Evolutionary conservation across 306 rosid species (phyloP), one percentile per base, ranked within the genome.

Genomic region (Prosopis cineraria): DNA sequence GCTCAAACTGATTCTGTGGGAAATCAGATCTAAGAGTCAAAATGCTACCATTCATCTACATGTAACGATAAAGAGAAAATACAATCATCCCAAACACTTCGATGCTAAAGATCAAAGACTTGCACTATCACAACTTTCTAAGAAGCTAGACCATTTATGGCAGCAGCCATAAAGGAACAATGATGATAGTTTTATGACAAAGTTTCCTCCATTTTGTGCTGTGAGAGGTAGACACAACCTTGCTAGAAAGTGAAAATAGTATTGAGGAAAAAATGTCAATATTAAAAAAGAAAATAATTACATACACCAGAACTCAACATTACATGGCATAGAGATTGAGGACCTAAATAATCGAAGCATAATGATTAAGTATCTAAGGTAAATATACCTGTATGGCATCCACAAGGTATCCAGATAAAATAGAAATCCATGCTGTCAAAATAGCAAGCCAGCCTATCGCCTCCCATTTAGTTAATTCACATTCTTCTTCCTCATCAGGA

Each of bases 321-420:
- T 74, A 70, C 22, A 14, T 3, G 70, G 72, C 59, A 62, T 63
- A 65, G 33, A 70, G 69, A 36, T 69, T 31, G 33, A 25, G 16
- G 40, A 60, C 65, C 56, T 68, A 62, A 45, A 64, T 65, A 56
- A 71, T 44, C 56, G 48, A 70, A 81, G 72, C 69, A 39, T 33
- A 60, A 44, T 43, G 50, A 78, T 50, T 40, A 66, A 69, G 72
- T 53, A 19, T 48, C 47, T 29, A 40, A 40, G 52, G 76, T 53
- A 20, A 40, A 25, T 6, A 48, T 87, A 93, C 98, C 98, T 89
- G 56, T 52, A 93, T 86, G 79, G 98, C 96, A 81, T 89, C 93
- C 12, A 93, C 97, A 45, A 93, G 92, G 83, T 91, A 93, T 78
- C 92, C 97, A 68, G 98, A 93, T 76, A 93, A 86, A 71, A 93